Base-by-base conservation (phyloP, 208 protist genomes). In the Crithidia acanthocephali region DNA sequence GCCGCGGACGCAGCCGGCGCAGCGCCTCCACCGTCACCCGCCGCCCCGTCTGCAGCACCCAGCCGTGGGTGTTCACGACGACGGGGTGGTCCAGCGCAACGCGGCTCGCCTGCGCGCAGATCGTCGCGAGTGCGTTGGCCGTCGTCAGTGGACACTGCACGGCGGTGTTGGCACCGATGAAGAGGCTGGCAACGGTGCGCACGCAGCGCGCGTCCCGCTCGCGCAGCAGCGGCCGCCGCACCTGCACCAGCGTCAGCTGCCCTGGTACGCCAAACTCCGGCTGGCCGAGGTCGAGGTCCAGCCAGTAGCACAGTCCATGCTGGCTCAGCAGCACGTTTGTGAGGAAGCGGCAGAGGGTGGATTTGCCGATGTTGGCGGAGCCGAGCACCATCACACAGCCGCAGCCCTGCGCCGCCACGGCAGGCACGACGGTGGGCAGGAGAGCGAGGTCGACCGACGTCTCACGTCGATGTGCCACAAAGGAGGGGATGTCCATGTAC, bases 31-130 rank as follows among this genome's bases (percentile, higher is more conserved):
- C 79, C 27, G 90, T 90, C 8, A 84, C 79, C 15, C 93, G 81
- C 0, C 90, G 85, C 0, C 93, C 93, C 13, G 89, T 93, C 56
- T 87, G 81, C 47, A 94, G 76, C 40, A 95, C 87, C 92, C 93
- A 97, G 18, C 93, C 93, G 65, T 97, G 93, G 47, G 91, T 97
- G 80, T 96, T 96, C 37, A 96, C 79, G 16, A 97, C 87, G 6
- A 97, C 81, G 13, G 89, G 87, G 56, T 87, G 76, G 10, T 52
- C 74, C 23, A 47, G 27, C 57, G 79, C 79, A 5, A 92, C 28
- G 6, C 30, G 40, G 13, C 23, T 44, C 3, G 80, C 80, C 48
- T 86, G 59, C 20, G 42, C 74, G 44, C 84, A 89, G 9, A 95
- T 33, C 10, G 73, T 53, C 18, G 68, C 84, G 10, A 95, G 52